These are phyloP conservation scores for Aspergillus campestris DNA, from an alignment of 495 filamentous ascomycete species.

Conservation along the genomic window DNA sequence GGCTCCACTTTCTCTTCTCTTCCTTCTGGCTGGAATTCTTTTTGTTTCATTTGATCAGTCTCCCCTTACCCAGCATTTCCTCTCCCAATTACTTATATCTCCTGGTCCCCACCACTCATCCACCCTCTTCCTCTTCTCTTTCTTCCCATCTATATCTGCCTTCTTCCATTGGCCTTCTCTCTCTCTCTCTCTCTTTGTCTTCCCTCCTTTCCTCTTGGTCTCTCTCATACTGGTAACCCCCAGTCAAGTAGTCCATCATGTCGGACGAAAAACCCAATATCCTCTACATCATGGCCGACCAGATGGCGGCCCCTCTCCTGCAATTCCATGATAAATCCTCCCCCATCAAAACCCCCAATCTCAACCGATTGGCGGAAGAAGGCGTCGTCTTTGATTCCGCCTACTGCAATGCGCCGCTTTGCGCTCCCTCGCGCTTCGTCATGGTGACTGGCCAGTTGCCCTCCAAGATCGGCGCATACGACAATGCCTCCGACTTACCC, in stretches of 20 bases:
- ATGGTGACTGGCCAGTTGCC: constrained; percentile 84
- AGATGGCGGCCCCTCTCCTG: constrained; percentile 76
- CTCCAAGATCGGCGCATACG: constrained; percentile 77
- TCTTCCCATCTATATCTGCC: not conserved
- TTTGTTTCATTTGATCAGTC: constrained; percentile 5
- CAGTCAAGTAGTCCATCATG: constrained; percentile 22
- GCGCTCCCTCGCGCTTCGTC: constrained; percentile 79
- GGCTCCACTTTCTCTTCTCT: not conserved
- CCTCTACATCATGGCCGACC: constrained; percentile 87
- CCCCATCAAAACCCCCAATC: constrained; percentile 75
- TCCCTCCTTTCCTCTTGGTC: not conserved
- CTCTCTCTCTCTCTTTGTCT: constrained; percentile 10
- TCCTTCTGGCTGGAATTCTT: not conserved
- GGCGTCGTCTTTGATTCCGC: constrained; percentile 81
- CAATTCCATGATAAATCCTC: constrained; percentile 75
- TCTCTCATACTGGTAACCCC: not conserved
- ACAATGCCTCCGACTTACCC: constrained; percentile 71
- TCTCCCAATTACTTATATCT: constrained; percentile 3
- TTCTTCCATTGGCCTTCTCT: not conserved
- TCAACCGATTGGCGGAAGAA: constrained; percentile 67
- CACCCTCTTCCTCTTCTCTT: not conserved
- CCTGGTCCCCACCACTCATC: not conserved
- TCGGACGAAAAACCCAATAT: constrained; percentile 56
- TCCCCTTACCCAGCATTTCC: not conserved
- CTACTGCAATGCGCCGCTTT: constrained; percentile 84